Evolutionary conservation across 73 alveolate genomes (phyloP).

Genomic region (Tetrahymena malaccensis): DNA sequence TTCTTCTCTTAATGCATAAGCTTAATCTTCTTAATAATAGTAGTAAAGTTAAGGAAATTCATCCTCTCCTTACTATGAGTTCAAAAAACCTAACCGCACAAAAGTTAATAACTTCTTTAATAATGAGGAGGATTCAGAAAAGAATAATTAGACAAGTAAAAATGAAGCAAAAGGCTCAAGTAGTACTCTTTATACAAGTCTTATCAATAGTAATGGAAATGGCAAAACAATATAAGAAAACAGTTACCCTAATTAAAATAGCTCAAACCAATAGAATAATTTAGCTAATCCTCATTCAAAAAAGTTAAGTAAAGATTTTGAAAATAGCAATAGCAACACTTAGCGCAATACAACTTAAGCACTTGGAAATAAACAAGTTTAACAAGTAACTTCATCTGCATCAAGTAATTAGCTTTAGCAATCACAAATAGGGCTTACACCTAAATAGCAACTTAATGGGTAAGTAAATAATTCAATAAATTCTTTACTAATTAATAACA

Average conservation of each 20-base stretch:
- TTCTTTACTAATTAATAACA: not conserved
- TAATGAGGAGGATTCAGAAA: not conserved
- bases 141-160: not conserved
- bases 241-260: not conserved
- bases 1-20: not conserved
- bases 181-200: not conserved
- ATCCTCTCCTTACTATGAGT: not conserved
- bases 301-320: not conserved
- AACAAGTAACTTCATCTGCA: not conserved
- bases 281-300: not conserved
- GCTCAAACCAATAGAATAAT: not conserved
- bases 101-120: not conserved
- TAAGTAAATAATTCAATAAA: not conserved
- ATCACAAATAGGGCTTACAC: not conserved
- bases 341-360: not conserved
- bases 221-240: not conserved
- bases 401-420: not conserved
- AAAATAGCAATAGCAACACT: not conserved
- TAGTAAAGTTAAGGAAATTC: not conserved
- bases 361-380: not conserved
- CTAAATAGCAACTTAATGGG: not conserved
- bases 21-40: not conserved
- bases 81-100: not conserved
- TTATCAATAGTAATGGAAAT: not conserved
- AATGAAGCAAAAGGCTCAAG: not conserved